These are phyloP conservation scores for Phytophthora pluvialis DNA, from an alignment of 352 stramenopile species.

Conservation along the genomic window DNA sequence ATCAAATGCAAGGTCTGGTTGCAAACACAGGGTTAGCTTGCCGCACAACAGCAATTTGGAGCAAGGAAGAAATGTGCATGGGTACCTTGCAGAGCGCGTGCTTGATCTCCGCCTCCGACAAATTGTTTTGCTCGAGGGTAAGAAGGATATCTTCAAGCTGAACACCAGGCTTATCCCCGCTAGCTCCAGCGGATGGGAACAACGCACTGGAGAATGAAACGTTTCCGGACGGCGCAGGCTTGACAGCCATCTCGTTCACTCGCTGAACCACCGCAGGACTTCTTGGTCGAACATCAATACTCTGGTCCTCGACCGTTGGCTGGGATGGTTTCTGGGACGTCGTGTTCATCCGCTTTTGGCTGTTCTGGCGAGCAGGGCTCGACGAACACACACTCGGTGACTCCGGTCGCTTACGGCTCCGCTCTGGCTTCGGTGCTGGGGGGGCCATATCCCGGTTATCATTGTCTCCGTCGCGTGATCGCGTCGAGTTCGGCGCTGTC, in stretches of 20 bases:
- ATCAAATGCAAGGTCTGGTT: constrained; percentile 44
- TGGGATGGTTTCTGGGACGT: constrained; percentile 7
- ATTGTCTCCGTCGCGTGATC: constrained; percentile 29
- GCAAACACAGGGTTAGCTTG: constrained; percentile 8
- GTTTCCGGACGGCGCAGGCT: not conserved
- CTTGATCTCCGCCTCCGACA: constrained; percentile 43
- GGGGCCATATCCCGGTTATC: constrained; percentile 26
- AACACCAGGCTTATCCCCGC: constrained; percentile 15
- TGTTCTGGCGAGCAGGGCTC: constrained; percentile 42
- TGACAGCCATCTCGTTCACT: constrained; percentile 6
- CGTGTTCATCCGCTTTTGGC: constrained; percentile 57
- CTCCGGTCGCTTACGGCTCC: constrained; percentile 58
- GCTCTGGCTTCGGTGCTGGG: constrained; percentile 27
- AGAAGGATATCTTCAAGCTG: constrained; percentile 55
- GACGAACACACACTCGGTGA: constrained; percentile 51
- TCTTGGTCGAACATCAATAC: not conserved
- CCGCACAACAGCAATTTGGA: not conserved
- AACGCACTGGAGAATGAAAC: constrained; percentile 7
- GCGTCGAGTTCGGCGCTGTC: constrained; percentile 10
- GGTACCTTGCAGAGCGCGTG: constrained; percentile 58
- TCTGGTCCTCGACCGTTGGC: constrained; percentile 1
- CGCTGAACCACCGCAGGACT: not conserved
- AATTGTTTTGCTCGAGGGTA: constrained; percentile 58
- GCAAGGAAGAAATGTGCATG: not conserved
- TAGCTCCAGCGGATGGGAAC: constrained; percentile 7